Evolutionary conservation across 768 basidiomycete genomes (phyloP).

Genomic region (Cubamyces sp.): DNA sequence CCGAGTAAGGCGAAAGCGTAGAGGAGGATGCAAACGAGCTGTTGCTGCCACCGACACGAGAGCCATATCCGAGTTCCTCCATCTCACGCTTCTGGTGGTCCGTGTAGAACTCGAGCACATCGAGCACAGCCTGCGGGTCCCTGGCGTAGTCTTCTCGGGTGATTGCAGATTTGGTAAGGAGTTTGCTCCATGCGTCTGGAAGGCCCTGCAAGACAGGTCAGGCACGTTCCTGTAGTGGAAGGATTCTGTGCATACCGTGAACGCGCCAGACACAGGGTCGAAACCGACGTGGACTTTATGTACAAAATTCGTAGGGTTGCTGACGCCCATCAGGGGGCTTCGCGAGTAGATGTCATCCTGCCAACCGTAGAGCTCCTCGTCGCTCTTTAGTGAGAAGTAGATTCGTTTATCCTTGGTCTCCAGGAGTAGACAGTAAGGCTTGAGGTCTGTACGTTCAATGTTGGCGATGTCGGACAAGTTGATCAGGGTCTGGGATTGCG

Average conservation of each 20-base stretch:
- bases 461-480: constrained; percentile 77
- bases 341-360: constrained; percentile 95
- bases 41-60: constrained; percentile 37
- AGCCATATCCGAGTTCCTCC: constrained; percentile 55
- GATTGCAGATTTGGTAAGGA: constrained; percentile 97
- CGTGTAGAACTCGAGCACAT: constrained; percentile 98
- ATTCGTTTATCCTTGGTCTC: constrained; percentile 85
- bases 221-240: too few relatives aligned
- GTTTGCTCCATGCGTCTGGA: constrained; percentile 95
- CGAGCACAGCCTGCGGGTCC: constrained; percentile 95
- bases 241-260: constrained; percentile 91
- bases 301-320: constrained; percentile 95
- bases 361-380: constrained; percentile 98
- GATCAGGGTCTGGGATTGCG: constrained; percentile 58
- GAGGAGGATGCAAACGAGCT: constrained; percentile 26
- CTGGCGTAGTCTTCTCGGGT: constrained; percentile 97
- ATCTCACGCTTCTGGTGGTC: constrained; percentile 96
- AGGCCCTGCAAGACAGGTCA: constrained; percentile 63
- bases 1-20: constrained; percentile 39
- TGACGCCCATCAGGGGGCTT: constrained; percentile 91
- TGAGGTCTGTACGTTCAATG: constrained; percentile 91
- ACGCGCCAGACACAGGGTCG: constrained; percentile 90
- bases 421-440: constrained; percentile 90
- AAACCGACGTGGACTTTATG: constrained; percentile 99
- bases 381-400: constrained; percentile 83